phyloP scores from a whole-genome alignment of 2,329 filamentous ascomycete genomes.

The Dothistroma pini region DNA sequence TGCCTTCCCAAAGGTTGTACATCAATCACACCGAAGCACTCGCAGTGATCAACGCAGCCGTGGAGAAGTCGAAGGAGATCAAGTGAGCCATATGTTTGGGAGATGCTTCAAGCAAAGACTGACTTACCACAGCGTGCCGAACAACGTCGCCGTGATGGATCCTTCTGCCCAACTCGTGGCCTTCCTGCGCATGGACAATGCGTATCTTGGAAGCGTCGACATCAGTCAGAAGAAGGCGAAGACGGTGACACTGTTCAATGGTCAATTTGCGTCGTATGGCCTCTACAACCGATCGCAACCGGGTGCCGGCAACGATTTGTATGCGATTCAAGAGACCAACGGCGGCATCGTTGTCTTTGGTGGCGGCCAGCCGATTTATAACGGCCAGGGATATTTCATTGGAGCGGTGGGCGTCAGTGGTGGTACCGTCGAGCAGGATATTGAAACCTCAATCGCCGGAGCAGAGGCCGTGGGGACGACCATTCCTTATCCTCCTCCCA shows the following conservation, averaged over 20 bases:
- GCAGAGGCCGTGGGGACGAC: neutral
- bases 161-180: slow-evolving; percentile 29
- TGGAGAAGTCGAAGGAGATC: slow-evolving; percentile 16
- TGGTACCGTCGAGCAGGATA: slow-evolving; percentile 30
- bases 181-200: slow-evolving; percentile 33
- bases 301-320: slow-evolving; percentile 18
- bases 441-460: neutral
- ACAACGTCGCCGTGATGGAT: slow-evolving; percentile 32
- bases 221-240: slow-evolving; percentile 32
- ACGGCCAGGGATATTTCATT: slow-evolving; percentile 27
- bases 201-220: slow-evolving; percentile 29
- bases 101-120: neutral
- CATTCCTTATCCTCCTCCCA: neutral
- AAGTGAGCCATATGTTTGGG: neutral
- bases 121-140: slow-evolving; percentile 17
- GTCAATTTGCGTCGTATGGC: slow-evolving; percentile 26
- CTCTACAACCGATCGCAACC: slow-evolving; percentile 28
- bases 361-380: slow-evolving; percentile 29
- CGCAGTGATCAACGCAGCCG: slow-evolving; percentile 25
- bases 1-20: slow-evolving; percentile 25
- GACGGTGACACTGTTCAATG: slow-evolving; percentile 31
- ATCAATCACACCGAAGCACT: slow-evolving; percentile 27
- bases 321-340: slow-evolving; percentile 29
- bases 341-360: slow-evolving; percentile 31
- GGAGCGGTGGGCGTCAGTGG: slow-evolving; percentile 31